phyloP scores from a whole-genome alignment of 148 eudicot species.

The Camellia lanceoleosa region DNA sequence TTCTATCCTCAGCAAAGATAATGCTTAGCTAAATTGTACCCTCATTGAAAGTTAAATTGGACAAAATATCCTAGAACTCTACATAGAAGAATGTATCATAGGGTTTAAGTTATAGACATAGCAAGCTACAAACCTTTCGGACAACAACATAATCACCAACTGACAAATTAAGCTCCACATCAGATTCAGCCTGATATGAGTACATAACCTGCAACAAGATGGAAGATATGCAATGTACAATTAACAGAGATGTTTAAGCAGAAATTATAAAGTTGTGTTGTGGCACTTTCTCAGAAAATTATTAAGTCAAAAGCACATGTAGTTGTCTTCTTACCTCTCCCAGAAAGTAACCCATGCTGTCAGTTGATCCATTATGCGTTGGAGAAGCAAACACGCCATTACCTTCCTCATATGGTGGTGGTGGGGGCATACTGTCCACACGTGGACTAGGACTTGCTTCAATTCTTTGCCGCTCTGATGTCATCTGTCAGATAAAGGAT shows the following conservation, averaged over 20 bases:
- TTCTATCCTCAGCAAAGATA: too few species aligned
- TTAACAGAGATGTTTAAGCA: not conserved
- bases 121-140: slow-evolving; percentile 57
- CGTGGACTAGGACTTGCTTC: slow-evolving; percentile 86
- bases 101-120: not conserved
- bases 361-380: slow-evolving; percentile 67
- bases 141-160: slow-evolving; percentile 81
- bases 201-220: slow-evolving; percentile 53
- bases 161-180: slow-evolving; percentile 75
- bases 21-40: not conserved
- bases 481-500: slow-evolving; percentile 48
- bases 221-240: slow-evolving; percentile 6
- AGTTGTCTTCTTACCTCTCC: slow-evolving; percentile 65
- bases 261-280: not conserved
- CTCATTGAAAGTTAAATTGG: not conserved
- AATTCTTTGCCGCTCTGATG: slow-evolving; percentile 81
- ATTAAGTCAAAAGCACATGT: not conserved
- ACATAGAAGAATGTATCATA: not conserved
- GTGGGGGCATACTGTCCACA: slow-evolving; percentile 60
- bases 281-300: not conserved
- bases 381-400: slow-evolving; percentile 60
- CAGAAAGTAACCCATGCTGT: slow-evolving; percentile 79
- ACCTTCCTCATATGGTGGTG: slow-evolving; percentile 86
- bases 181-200: slow-evolving; percentile 79
- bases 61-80: not conserved